These are phyloP conservation scores for Panellus pusillus DNA, from an alignment of 768 basidiomycete genomes.

Conservation along the genomic window DNA sequence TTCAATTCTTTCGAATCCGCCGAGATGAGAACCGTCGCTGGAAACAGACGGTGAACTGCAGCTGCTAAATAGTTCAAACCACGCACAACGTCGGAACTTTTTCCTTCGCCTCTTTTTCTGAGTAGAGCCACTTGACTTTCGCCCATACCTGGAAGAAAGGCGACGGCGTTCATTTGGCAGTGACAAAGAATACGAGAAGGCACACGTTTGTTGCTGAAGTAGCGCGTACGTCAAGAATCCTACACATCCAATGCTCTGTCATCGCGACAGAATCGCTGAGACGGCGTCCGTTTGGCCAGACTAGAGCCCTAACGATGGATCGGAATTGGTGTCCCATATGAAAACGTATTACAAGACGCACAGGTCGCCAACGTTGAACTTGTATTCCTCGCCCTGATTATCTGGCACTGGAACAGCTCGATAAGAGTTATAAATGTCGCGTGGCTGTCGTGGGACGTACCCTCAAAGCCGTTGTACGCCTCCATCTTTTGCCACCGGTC, in stretches of 20 bases:
- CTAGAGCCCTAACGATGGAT: neutral
- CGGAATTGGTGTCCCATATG: neutral
- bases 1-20: constrained; percentile 47
- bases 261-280: neutral
- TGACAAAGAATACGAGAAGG: neutral
- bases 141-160: constrained; percentile 50
- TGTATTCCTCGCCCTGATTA: neutral
- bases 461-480: neutral
- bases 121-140: constrained; percentile 56
- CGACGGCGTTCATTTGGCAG: neutral
- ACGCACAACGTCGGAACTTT: constrained; percentile 52
- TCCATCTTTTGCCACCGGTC: constrained; percentile 1
- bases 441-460: neutral
- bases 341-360: neutral
- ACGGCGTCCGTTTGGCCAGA: constrained; percentile 2
- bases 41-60: neutral
- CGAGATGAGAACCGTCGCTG: constrained; percentile 42
- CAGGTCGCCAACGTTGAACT: neutral
- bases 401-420: neutral
- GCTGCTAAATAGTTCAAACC: neutral
- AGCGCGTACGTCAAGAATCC: constrained; percentile 5
- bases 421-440: neutral
- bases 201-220: neutral
- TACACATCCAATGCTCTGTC: constrained; percentile 6
- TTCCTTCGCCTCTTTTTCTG: constrained; percentile 43